Percentiles rank a stretch among this genome's conserved stretches.
Evolutionary conservation across 2,329 filamentous ascomycete genomes (phyloP).

Genomic region (Claviceps purpurea): DNA sequence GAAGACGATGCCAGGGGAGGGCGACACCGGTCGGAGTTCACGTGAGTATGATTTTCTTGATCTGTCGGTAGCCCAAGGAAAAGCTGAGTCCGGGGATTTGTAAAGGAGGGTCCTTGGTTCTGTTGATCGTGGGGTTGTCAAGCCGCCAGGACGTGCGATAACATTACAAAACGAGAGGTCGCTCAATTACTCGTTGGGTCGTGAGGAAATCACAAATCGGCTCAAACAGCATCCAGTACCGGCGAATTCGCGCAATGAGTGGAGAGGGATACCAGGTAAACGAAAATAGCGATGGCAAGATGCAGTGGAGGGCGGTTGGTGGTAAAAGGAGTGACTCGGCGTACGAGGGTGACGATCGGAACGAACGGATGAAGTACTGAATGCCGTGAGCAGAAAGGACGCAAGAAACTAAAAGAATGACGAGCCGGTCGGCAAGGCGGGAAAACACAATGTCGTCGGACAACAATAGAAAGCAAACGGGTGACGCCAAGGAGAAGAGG

Average conservation of each 20-base stretch:
- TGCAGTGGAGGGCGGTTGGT: background rate
- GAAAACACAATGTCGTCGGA: conserved; percentile 19
- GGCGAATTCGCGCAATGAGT: background rate
- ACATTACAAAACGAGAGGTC: background rate
- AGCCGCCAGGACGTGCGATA: background rate
- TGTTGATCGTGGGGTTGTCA: background rate
- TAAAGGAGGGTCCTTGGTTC: background rate
- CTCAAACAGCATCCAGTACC: background rate
- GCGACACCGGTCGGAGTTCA: background rate
- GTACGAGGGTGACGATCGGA: conserved; percentile 11
- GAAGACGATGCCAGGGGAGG: background rate
- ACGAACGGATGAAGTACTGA: conserved; percentile 23
- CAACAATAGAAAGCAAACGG: conserved; percentile 17
- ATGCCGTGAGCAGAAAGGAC: conserved; percentile 6
- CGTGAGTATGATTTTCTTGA: background rate
- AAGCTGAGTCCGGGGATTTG: background rate
- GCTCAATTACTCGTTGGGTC: background rate
- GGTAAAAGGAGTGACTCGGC: conserved; percentile 2
- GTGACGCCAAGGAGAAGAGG: conserved; percentile 19
- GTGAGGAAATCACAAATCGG: background rate
- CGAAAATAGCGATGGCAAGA: background rate
- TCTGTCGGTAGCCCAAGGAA: conserved; percentile 4
- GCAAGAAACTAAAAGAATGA: conserved; percentile 35
- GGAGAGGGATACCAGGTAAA: background rate
- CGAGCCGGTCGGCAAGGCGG: conserved; percentile 45